Evolutionary conservation across 805 yeast genomes (phyloP).

Genomic region (Candida quercuum): DNA sequence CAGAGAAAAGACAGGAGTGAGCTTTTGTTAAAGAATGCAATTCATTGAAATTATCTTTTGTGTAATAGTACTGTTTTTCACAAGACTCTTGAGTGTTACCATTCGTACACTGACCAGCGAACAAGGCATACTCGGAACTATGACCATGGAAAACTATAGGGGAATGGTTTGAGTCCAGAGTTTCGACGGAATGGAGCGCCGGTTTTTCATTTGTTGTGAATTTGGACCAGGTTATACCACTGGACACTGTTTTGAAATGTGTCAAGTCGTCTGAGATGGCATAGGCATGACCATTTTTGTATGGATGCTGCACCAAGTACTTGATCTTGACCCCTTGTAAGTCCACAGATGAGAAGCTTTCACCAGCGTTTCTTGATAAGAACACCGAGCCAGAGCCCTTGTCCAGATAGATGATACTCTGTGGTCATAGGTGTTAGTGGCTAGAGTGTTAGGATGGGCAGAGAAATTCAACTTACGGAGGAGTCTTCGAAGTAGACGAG

Average conservation of each 20-base stretch:
- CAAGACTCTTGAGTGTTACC: conserved; percentile 25
- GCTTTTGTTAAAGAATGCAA: conserved; percentile 23
- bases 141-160: conserved; percentile 34
- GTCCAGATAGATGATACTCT: conserved; percentile 17
- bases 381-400: conserved; percentile 28
- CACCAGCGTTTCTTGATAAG: conserved; percentile 44
- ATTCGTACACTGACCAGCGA: conserved; percentile 33
- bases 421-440: conserved; percentile 5
- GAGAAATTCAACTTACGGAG: conserved; percentile 15
- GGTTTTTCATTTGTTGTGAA: conserved; percentile 28
- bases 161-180: conserved; percentile 16
- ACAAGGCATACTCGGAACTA: conserved; percentile 30
- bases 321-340: conserved; percentile 30
- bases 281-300: conserved; percentile 32
- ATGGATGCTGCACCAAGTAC: conserved; percentile 33
- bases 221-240: conserved; percentile 36
- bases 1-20: conserved; percentile 28
- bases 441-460: background rate
- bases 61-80: conserved; percentile 32
- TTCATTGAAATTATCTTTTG: conserved; percentile 40
- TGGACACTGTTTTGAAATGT: conserved; percentile 35
- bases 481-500: conserved; percentile 29
- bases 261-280: conserved; percentile 27
- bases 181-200: conserved; percentile 19
- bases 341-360: conserved; percentile 33